Base-by-base conservation (phyloP, 2,329 filamentous ascomycete species). In the Trichoderma pleuroti region DNA sequence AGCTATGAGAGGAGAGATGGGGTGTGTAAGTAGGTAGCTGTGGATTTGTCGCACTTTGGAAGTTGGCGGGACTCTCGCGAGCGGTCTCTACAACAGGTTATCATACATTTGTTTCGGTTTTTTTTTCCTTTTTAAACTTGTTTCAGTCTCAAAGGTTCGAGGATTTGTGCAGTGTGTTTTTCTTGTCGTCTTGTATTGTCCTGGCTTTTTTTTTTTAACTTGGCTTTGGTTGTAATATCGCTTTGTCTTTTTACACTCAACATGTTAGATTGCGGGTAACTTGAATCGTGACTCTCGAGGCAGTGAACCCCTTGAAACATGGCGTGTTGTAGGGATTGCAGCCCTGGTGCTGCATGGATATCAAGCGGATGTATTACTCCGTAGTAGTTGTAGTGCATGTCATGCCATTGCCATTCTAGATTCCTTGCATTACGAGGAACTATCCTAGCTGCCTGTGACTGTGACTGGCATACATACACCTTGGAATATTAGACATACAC, bases 51-150 rank as follows among this genome's bases (percentile, higher is more conserved):
- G 72, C 71, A 67, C 70, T 72, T 61, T 70, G 69, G 70, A 73
- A 70, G 68, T 71, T 74, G 72, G 60, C 75, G 79, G 77, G 78
- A 77, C 75, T 79, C 75, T 79, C 79, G 28, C 61, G 77, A 75
- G 77, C 77, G 78, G 78, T 79, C 79, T 78, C 76, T 76, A 80
- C 78, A 80, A 82, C 78, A 78, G 78, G 80, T 83, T 81, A 82
- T 83, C 79, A 83, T 84, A 82, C 79, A 84, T 83, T 72, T 77
- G 76, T 78, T 76, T 76, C 74, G 75, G 76, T 70, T 70, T 59
- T 66, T 36, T 75, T 77, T 64, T 59, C 56, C 54, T 65, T 54
- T 24, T 60, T 61, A 30, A 52, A 61, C 11, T 39, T 69, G 14
- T 68, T 49, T 42, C n/a, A 49, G 32, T 65, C 56, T 28, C 42